These are phyloP conservation scores for Phytophthora foliorum DNA, from an alignment of 352 stramenopile genomes.

Conservation along the genomic window DNA sequence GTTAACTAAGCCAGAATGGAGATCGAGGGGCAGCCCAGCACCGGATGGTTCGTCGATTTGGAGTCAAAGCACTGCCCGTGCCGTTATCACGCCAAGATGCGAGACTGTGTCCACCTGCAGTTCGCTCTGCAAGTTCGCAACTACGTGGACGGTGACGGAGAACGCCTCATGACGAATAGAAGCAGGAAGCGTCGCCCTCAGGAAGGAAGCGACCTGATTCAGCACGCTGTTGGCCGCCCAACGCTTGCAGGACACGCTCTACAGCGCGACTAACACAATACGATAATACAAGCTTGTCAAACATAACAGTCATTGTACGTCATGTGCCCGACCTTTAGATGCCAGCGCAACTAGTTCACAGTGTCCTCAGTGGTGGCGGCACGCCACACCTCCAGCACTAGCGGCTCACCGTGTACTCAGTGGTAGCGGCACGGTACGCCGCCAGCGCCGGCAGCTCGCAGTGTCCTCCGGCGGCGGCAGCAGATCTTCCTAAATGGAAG, in stretches of 20 bases:
- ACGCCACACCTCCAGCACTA: not conserved
- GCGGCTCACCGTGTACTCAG: not conserved
- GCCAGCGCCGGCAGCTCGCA: not conserved
- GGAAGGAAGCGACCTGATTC: not conserved
- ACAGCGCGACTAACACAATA: not conserved
- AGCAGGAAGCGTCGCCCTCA: not conserved
- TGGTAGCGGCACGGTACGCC: not conserved
- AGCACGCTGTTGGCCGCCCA: not conserved
- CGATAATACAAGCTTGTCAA: not conserved
- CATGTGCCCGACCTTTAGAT: not conserved
- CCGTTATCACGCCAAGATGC: not conserved
- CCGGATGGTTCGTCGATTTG: not conserved
- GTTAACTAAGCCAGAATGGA: slow-evolving; percentile 12
- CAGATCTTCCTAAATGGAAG: no score
- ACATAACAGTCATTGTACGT: not conserved
- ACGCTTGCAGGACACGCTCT: not conserved
- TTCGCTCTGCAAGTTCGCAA: not conserved
- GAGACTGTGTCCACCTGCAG: not conserved
- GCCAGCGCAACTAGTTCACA: not conserved
- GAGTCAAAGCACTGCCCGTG: not conserved
- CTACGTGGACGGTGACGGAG: not conserved
- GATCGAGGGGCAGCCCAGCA: not conserved
- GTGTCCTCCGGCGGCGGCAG: not conserved
- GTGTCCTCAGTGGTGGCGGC: not conserved
- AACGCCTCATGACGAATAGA: not conserved